Conservation (phyloP, 1,284 basidiomycete species). For the Tylopilus orsonianus region DNA sequence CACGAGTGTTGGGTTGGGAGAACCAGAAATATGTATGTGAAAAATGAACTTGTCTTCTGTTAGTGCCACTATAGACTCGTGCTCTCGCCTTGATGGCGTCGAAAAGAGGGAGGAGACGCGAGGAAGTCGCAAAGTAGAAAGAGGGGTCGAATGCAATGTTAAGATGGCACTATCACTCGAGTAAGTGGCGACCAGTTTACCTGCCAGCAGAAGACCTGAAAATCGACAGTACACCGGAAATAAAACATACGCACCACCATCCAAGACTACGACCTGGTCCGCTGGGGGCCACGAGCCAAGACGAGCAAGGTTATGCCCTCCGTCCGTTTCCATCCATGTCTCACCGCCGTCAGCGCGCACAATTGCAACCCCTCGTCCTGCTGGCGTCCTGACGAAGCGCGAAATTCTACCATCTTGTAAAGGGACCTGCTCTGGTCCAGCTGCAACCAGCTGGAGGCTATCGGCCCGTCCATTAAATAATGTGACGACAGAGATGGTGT, state of each 20-base stretch:
- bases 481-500: conserved; percentile 50
- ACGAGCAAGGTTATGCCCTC: conserved; percentile 45
- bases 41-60: conserved; percentile 54
- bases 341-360: conserved; percentile 60
- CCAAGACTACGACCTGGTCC: conserved; percentile 66
- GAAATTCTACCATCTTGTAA: conserved; percentile 53
- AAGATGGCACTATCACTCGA: conserved; percentile 41
- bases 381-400: conserved; percentile 70
- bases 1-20: conserved; percentile 36
- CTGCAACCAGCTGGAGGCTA: conserved; percentile 46
- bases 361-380: conserved; percentile 70
- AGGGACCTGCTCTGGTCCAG: conserved; percentile 38
- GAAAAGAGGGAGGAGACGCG: conserved; percentile 60
- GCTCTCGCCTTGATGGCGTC: conserved; percentile 48
- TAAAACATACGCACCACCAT: conserved; percentile 45
- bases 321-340: conserved; percentile 54
- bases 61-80: conserved; percentile 62
- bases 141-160: conserved; percentile 49
- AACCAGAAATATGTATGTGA: conserved; percentile 44
- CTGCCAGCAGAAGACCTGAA: conserved; percentile 19
- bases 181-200: conserved; percentile 37
- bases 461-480: conserved; percentile 62
- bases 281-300: conserved; percentile 50
- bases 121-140: conserved; percentile 49
- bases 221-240: conserved; percentile 9